A percentile compares a stretch with the other conserved stretches of the same genome.
Conservation (phyloP, 1,284 basidiomycete species). For the Trametes hirsuta region DNA sequence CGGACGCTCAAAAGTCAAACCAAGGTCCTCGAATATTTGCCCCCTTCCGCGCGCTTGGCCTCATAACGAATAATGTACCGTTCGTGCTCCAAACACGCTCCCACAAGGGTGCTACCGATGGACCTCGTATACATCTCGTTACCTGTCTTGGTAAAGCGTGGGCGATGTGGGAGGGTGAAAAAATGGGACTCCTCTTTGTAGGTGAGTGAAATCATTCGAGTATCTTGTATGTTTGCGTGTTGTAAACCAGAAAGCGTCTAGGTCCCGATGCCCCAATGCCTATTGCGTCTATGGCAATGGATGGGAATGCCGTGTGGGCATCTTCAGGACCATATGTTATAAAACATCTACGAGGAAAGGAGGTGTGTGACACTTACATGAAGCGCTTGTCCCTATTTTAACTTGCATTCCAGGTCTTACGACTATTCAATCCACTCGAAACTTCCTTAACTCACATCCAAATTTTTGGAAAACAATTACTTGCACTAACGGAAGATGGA, state of each 20-base stretch:
- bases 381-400: neutral
- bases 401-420: slow-evolving; percentile 44
- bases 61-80: slow-evolving; percentile 91
- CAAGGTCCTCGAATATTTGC: slow-evolving; percentile 74
- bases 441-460: slow-evolving; percentile 63
- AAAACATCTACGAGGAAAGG: slow-evolving; percentile 87
- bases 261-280: slow-evolving; percentile 78
- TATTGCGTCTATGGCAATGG: slow-evolving; percentile 81
- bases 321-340: slow-evolving; percentile 72
- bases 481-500: slow-evolving; percentile 84
- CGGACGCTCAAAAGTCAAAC: slow-evolving; percentile 26
- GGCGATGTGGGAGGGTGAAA: slow-evolving; percentile 96
- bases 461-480: slow-evolving; percentile 80
- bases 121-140: slow-evolving; percentile 80
- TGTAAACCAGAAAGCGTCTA: slow-evolving; percentile 36
- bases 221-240: slow-evolving; percentile 1
- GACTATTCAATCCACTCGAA: slow-evolving; percentile 65
- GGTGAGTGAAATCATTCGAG: slow-evolving; percentile 56
- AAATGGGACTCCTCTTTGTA: slow-evolving; percentile 92
- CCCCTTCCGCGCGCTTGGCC: slow-evolving; percentile 93
- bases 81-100: slow-evolving; percentile 89
- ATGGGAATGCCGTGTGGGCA: slow-evolving; percentile 87
- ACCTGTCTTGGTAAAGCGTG: slow-evolving; percentile 91
- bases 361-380: slow-evolving; percentile 50
- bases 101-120: slow-evolving; percentile 84